A percentile compares a stretch with the other conserved stretches of the same genome.
phyloP scores from a whole-genome alignment of 2,329 filamentous ascomycete genomes.

The Diplodia corticola region DNA sequence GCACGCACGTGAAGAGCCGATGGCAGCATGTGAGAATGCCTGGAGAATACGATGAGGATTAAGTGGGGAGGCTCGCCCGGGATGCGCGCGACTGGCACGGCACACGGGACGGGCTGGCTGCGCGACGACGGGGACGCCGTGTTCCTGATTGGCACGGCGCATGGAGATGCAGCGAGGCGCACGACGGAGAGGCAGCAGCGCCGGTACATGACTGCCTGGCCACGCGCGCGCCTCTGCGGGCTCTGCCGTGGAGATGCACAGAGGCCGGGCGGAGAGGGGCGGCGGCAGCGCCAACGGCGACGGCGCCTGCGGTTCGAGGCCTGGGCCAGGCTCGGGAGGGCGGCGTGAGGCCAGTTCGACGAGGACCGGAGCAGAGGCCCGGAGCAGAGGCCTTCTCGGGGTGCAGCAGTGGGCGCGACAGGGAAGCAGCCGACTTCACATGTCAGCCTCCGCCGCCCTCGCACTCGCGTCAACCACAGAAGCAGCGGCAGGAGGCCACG shows the following conservation, averaged over 20 bases:
- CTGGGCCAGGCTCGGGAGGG: not conserved
- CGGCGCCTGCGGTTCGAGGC: not conserved
- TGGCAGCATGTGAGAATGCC: not conserved
- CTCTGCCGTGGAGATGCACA: not conserved
- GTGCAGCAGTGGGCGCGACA: not conserved
- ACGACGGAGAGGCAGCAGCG: not conserved
- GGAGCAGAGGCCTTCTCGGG: not conserved
- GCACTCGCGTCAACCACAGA: not conserved
- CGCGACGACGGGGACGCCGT: conserved; percentile 1
- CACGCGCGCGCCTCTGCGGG: conserved; percentile 3
- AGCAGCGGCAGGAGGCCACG: not conserved
- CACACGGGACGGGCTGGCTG: not conserved
- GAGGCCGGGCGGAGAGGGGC: not conserved
- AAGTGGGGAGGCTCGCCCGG: conserved; percentile 8
- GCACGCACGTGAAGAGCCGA: conserved; percentile 13
- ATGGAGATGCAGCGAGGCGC: not conserved
- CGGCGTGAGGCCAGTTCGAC: no score
- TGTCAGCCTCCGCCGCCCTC: not conserved
- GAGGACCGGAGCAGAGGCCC: not conserved
- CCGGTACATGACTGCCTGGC: not conserved
- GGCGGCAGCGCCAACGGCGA: not conserved
- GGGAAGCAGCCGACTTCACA: conserved; percentile 16
- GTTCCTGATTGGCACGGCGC: not conserved
- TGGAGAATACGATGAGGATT: not conserved
- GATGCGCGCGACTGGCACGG: not conserved